phyloP scores from a whole-genome alignment of 2,329 filamentous ascomycete genomes.

The Aaosphaeria pasadenensis region DNA sequence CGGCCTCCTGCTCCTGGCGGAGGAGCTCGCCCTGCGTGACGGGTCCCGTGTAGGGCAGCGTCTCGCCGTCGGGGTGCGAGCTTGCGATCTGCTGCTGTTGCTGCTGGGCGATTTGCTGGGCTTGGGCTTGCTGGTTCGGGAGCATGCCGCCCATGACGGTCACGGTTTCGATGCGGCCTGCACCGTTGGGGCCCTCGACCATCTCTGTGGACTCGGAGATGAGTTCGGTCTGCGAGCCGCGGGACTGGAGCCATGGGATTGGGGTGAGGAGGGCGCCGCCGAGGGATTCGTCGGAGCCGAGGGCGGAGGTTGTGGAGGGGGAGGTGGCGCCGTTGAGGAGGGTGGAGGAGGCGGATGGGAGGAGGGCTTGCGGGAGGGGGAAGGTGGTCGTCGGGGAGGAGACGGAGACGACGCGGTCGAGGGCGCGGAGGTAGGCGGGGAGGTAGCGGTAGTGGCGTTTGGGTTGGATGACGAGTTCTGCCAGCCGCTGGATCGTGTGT shows the following conservation, averaged over 20 bases:
- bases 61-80: slow-evolving; percentile 32
- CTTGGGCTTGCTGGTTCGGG: slow-evolving; percentile 1
- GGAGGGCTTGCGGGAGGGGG: slow-evolving; percentile 69
- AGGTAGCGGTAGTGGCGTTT: slow-evolving; percentile 77
- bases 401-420: slow-evolving; percentile 87
- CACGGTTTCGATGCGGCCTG: slow-evolving; percentile 77
- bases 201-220: slow-evolving; percentile 75
- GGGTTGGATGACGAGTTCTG: slow-evolving; percentile 79
- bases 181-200: slow-evolving; percentile 76
- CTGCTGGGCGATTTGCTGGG: slow-evolving; percentile 1
- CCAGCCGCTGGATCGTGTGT: slow-evolving; percentile 87
- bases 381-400: slow-evolving; percentile 79
- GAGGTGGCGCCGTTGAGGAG: slow-evolving; percentile 61
- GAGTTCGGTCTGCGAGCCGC: slow-evolving; percentile 56
- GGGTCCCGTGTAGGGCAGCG: slow-evolving; percentile 33
- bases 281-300: slow-evolving; percentile 83
- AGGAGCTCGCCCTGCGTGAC: slow-evolving; percentile 77
- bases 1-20: slow-evolving; percentile 81
- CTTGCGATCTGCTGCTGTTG: slow-evolving; percentile 26
- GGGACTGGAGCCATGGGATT: slow-evolving; percentile 75
- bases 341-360: slow-evolving; percentile 46
- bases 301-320: slow-evolving; percentile 34
- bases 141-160: slow-evolving; percentile 55
- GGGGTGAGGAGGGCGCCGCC: slow-evolving; percentile 90
- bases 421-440: slow-evolving; percentile 80